A percentile compares a stretch with the other conserved stretches of the same genome.
Evolutionary conservation across 768 basidiomycete species (phyloP).

Genomic region (Fomitopsis pulvina): DNA sequence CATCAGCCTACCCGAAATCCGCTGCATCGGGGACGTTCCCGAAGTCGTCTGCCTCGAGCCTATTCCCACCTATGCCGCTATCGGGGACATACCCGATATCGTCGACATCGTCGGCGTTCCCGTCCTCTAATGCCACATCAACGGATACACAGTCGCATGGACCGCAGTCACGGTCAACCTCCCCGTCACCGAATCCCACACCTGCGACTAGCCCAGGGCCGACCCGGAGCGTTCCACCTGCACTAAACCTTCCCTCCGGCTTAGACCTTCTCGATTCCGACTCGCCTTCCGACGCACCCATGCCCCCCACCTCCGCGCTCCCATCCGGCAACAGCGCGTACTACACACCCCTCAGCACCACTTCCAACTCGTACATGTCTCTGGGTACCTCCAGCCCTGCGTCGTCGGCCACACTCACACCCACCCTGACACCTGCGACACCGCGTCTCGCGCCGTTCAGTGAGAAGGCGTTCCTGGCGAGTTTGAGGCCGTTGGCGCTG

Average conservation of each 20-base stretch:
- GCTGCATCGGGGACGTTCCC: background rate
- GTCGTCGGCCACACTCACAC: conserved; percentile 19
- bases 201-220: background rate
- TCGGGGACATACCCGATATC: background rate
- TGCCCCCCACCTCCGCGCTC: background rate
- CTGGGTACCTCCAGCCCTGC: background rate
- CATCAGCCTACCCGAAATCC: background rate
- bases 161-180: background rate
- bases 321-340: background rate
- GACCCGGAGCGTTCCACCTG: background rate
- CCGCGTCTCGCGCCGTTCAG: conserved; percentile 65
- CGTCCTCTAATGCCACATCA: background rate
- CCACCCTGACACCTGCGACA: background rate
- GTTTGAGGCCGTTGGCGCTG: conserved; percentile 60
- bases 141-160: background rate
- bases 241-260: background rate
- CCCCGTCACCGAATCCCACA: background rate
- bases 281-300: background rate
- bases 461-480: conserved; percentile 59
- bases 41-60: background rate
- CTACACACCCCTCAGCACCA: background rate
- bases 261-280: background rate
- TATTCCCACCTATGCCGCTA: background rate
- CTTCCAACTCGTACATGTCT: background rate
- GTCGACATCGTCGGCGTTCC: background rate